A percentile compares a stretch with the other conserved stretches of the same genome.
phyloP scores from a whole-genome alignment of 2,329 filamentous ascomycete genomes.

The Thielaviopsis musarum region DNA sequence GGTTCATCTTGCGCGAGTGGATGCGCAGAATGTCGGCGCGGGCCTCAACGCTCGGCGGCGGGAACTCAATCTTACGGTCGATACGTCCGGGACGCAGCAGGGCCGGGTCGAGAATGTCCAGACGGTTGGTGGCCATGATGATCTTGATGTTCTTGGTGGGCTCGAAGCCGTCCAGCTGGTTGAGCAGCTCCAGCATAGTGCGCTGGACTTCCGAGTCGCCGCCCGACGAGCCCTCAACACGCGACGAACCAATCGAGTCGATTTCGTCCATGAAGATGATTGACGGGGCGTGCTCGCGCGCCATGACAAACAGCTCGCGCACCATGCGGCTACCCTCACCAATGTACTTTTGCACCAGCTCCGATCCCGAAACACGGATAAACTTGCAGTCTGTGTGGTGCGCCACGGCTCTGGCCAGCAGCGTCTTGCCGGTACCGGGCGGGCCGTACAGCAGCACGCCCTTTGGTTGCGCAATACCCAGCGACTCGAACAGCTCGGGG shows the following conservation, averaged over 20 bases:
- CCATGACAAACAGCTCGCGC: slow-evolving; percentile 97
- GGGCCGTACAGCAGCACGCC: slow-evolving; percentile 93
- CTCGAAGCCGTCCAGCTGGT: slow-evolving; percentile 97
- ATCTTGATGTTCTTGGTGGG: slow-evolving; percentile 99
- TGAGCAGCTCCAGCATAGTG: slow-evolving; percentile 95
- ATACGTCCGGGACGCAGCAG: slow-evolving; percentile 91
- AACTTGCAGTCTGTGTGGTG: slow-evolving; percentile 99
- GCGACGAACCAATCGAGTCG: slow-evolving; percentile 92
- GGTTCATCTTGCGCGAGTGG: slow-evolving; percentile 95
- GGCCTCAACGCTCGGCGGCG: slow-evolving; percentile 87
- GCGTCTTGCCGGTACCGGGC: slow-evolving; percentile 90
- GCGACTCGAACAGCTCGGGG: slow-evolving; percentile 95
- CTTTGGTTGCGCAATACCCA: slow-evolving; percentile 96
- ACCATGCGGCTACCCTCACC: slow-evolving; percentile 98
- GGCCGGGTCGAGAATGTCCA: slow-evolving; percentile 92
- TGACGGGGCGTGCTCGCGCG: slow-evolving; percentile 87
- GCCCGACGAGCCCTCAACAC: slow-evolving; percentile 86
- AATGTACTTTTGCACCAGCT: slow-evolving; percentile 98
- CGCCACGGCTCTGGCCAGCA: slow-evolving; percentile 85
- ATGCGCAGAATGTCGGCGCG: slow-evolving; percentile 95
- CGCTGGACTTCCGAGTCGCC: slow-evolving; percentile 96
- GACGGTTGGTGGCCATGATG: slow-evolving; percentile 97
- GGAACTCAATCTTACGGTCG: slow-evolving; percentile 98
- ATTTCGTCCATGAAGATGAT: slow-evolving; percentile 99
- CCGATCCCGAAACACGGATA: slow-evolving; percentile 88